These are phyloP conservation scores for Linanthus parryae DNA, from an alignment of 148 eudicot genomes.

Conservation along the genomic window DNA sequence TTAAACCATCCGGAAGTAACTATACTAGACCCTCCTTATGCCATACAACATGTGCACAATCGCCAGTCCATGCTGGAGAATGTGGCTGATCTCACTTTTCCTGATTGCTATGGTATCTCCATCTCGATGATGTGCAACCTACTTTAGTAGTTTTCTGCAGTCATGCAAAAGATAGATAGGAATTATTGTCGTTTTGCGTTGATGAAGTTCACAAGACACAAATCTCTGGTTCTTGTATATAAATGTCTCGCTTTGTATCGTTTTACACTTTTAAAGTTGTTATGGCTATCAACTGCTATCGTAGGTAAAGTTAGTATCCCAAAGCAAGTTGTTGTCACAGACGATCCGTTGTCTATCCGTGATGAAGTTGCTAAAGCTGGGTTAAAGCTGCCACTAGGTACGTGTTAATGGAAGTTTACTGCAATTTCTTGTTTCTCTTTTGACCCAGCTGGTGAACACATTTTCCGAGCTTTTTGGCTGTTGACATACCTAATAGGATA, in stretches of 20 bases:
- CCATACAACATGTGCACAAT: conserved; percentile 81
- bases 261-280: too few species aligned
- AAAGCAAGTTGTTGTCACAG: conserved; percentile 70
- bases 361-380: conserved; percentile 67
- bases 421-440: not conserved
- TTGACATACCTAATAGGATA: too few species aligned
- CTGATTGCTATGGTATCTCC: conserved; percentile 66
- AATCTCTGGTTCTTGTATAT: too few species aligned
- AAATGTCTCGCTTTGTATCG: too few species aligned
- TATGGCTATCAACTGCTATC: too few species aligned
- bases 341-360: conserved; percentile 75
- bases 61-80: conserved; percentile 95
- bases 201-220: too few species aligned
- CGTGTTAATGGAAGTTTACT: conserved; percentile 1
- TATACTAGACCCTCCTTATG: conserved; percentile 95
- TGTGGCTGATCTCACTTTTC: conserved; percentile 74
- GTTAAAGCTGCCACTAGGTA: conserved; percentile 82
- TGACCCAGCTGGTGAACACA: too few species aligned
- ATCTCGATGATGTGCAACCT: too few species aligned
- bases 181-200: too few species aligned
- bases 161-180: too few species aligned
- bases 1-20: conserved; percentile 69
- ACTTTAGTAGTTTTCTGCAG: too few species aligned
- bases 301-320: conserved; percentile 87
- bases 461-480: too few species aligned